Base-by-base conservation (phyloP, 192 early-diverging fungal genomes). In the Coemansia sp. region DNA sequence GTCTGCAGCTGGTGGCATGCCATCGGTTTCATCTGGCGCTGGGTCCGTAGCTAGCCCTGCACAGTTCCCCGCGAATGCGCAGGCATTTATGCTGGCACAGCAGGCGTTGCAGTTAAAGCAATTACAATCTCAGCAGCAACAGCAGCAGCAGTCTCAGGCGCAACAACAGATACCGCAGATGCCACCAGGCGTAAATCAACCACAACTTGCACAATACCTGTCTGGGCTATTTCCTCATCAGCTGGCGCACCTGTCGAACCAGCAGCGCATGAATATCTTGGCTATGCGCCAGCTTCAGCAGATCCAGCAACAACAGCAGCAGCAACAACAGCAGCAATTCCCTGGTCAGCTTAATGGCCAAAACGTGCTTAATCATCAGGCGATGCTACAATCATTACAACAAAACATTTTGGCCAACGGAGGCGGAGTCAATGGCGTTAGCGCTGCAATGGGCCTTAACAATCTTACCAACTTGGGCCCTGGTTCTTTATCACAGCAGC, bases 281-380 rank as follows among this genome's bases (percentile, higher is more conserved):
- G 67, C 71, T 9, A 65, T 79, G 56, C 67, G 68, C 13, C 76
- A 79, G 64, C 71, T 64, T n/a, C 76, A 79, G 34, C 71, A 72
- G 30, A 58, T 65, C 14, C 74, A 77, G 32, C 75, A 71, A 25
- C 69, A 75, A 32, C 69, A 64, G 50, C 66, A 61, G 22, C 64
- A 66, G 8, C 59, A 60, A 35, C 69, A 71, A 45, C 64, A 72
- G 45, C 67, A 68, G n/a, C 66, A 60, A 62, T 55, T 63, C 25
- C 53, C 59, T 11, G 58, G 58, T 0, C 65, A 74, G 30, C 25
- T 55, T 19, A 49, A 48, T 19, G 62, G 60, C 10, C 65, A 52
- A 24, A 51, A 45, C 19, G 4, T 61, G 57, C 39, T 68, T 16
- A 64, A 60, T 35, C 72, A 74, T 22, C 65, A 68, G 20, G 62